Percentiles rank a stretch among this genome's conserved stretches.
These are phyloP conservation scores for Grosmannia huntii DNA, from an alignment of 2,329 filamentous ascomycete genomes.

Conservation along the genomic window DNA sequence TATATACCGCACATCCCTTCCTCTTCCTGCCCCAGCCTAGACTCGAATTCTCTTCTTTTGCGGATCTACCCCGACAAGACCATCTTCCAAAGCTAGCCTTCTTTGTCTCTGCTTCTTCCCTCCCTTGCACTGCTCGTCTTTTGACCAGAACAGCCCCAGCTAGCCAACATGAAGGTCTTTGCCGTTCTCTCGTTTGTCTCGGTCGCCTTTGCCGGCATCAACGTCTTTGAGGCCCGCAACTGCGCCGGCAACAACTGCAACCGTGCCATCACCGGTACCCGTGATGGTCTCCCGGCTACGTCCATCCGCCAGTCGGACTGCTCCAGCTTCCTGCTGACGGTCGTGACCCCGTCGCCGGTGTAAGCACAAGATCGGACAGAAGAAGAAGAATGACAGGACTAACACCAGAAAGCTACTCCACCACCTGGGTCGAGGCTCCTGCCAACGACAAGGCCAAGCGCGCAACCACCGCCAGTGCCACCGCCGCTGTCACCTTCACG, in stretches of 20 bases:
- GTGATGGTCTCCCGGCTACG: slow-evolving; percentile 27
- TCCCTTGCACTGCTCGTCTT: background rate
- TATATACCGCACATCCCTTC: background rate
- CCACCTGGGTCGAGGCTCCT: slow-evolving; percentile 5
- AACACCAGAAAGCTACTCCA: slow-evolving; percentile 4
- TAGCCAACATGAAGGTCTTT: slow-evolving; percentile 28
- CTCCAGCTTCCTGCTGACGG: slow-evolving; percentile 22
- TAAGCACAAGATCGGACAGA: slow-evolving; percentile 15
- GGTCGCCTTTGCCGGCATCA: slow-evolving; percentile 19
- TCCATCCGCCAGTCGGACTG: slow-evolving; percentile 17
- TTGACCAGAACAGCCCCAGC: background rate
- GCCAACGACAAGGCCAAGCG: too few species aligned
- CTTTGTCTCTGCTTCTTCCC: background rate
- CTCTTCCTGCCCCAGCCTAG: background rate
- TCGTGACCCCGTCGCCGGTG: slow-evolving; percentile 26
- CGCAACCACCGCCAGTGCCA: slow-evolving; percentile 2
- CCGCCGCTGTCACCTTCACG: slow-evolving; percentile 26
- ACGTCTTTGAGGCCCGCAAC: slow-evolving; percentile 21
- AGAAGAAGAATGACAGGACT: background rate
- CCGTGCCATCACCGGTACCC: slow-evolving; percentile 31
- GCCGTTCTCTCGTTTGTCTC: slow-evolving; percentile 24
- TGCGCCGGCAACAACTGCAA: slow-evolving; percentile 34
- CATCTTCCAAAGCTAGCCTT: background rate
- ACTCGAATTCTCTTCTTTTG: background rate
- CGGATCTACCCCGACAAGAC: background rate